phyloP scores from a whole-genome alignment of 805 yeast species.

The Ogataea chonburiensis region DNA sequence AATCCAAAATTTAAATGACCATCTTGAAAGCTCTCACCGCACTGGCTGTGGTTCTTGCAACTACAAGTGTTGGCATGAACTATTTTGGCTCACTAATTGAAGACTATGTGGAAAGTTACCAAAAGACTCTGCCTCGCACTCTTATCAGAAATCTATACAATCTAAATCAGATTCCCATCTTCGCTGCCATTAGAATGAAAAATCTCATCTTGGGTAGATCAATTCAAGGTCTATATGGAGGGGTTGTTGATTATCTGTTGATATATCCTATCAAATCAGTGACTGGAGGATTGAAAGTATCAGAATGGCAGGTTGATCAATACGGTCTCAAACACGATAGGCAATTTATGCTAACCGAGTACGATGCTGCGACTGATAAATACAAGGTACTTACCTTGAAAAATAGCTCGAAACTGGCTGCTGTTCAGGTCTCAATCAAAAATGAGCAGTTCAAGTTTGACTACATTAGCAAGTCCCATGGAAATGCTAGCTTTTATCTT shows the following conservation, averaged over 20 bases:
- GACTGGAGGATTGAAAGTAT: slow-evolving; percentile 26
- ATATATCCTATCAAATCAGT: slow-evolving; percentile 34
- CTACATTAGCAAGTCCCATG: slow-evolving; percentile 11
- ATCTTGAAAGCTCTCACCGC: not conserved
- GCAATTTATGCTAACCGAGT: slow-evolving; percentile 26
- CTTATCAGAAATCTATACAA: slow-evolving; percentile 14
- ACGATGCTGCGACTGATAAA: slow-evolving; percentile 11
- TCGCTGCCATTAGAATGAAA: not conserved
- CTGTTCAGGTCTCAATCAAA: slow-evolving; percentile 17
- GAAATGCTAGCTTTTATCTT: slow-evolving; percentile 11
- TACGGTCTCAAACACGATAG: slow-evolving; percentile 33
- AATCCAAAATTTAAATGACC: too few relatives aligned
- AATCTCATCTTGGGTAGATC: slow-evolving; percentile 3
- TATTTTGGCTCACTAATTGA: slow-evolving; percentile 9
- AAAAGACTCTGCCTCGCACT: slow-evolving; percentile 10
- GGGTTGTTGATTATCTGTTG: slow-evolving; percentile 25
- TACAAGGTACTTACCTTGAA: slow-evolving; percentile 22
- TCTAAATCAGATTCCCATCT: slow-evolving; percentile 8
- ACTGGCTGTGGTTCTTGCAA: not conserved
- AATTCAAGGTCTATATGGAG: slow-evolving; percentile 23
- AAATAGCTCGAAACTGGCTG: slow-evolving; percentile 15
- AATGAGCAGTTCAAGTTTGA: slow-evolving; percentile 22
- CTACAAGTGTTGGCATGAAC: slow-evolving; percentile 3
- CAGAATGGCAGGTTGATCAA: slow-evolving; percentile 27
- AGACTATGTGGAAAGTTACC: slow-evolving; percentile 12